Conservation (phyloP, 805 yeast genomes). For the Lipomyces kockii region DNA sequence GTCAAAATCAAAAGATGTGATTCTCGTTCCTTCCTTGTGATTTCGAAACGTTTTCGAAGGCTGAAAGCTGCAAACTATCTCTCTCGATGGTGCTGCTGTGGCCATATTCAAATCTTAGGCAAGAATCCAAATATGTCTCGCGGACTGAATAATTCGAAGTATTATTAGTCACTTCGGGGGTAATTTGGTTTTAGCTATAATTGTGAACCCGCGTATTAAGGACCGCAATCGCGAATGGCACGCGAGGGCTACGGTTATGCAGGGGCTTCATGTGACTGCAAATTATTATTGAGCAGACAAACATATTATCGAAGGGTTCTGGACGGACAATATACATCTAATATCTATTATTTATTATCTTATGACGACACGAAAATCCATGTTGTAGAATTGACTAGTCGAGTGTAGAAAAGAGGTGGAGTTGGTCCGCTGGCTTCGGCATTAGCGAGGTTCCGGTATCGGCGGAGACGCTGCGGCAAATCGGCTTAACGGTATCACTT, state of each 20-base stretch:
- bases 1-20: constrained; percentile 65
- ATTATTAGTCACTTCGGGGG: not conserved
- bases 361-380: no score
- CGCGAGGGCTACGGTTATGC: not conserved
- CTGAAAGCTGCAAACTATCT: constrained; percentile 40
- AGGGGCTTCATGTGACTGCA: not conserved
- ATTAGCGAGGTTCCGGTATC: no score
- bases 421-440: no score
- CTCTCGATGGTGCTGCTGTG: constrained; percentile 28
- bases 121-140: not conserved
- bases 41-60: constrained; percentile 58
- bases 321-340: no score
- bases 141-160: not conserved
- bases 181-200: not conserved
- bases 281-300: not conserved
- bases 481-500: no score
- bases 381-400: no score
- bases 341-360: no score
- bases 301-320: no score
- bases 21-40: constrained; percentile 44
- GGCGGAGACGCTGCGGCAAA: no score
- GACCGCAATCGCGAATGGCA: not conserved
- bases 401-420: no score
- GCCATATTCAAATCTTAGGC: constrained; percentile 11
- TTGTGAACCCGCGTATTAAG: no score